These are phyloP conservation scores for Annona cherimola DNA, from an alignment of 164 flowering plant species.

Conservation along the genomic window DNA sequence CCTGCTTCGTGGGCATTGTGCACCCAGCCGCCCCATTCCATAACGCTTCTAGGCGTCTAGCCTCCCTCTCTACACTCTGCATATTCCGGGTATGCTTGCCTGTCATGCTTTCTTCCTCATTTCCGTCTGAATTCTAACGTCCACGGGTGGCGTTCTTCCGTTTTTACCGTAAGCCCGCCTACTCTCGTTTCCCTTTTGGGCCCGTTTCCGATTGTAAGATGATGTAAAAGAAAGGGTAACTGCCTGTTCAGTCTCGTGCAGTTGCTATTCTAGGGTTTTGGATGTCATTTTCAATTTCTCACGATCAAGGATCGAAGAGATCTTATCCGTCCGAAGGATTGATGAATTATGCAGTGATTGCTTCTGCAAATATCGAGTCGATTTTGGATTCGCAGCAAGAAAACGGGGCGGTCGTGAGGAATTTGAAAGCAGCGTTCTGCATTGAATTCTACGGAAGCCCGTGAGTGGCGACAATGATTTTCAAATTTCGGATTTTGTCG, in stretches of 20 bases:
- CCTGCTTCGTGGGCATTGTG: neutral
- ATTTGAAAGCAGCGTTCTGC: neutral
- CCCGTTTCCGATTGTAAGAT: neutral
- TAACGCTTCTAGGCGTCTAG: neutral
- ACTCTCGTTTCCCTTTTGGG: no score
- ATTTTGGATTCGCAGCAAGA: neutral
- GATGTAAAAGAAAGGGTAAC: neutral
- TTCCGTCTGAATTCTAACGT: neutral
- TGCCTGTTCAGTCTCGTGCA: neutral
- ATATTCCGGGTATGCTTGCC: neutral
- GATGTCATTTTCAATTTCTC: neutral
- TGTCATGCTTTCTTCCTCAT: neutral
- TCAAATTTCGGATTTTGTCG: neutral
- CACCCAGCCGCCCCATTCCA: neutral
- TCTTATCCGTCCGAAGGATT: neutral
- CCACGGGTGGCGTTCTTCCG: neutral
- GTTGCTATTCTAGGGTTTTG: neutral
- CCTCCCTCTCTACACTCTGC: neutral
- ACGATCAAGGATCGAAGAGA: neutral
- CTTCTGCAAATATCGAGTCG: neutral
- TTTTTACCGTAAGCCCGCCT: neutral
- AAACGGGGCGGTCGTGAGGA: neutral
- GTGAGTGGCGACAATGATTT: neutral
- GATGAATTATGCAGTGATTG: neutral
- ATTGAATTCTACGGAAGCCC: neutral